Base-by-base conservation (phyloP, 176 grass and related monocot species). In the Elaeis guineensis region DNA sequence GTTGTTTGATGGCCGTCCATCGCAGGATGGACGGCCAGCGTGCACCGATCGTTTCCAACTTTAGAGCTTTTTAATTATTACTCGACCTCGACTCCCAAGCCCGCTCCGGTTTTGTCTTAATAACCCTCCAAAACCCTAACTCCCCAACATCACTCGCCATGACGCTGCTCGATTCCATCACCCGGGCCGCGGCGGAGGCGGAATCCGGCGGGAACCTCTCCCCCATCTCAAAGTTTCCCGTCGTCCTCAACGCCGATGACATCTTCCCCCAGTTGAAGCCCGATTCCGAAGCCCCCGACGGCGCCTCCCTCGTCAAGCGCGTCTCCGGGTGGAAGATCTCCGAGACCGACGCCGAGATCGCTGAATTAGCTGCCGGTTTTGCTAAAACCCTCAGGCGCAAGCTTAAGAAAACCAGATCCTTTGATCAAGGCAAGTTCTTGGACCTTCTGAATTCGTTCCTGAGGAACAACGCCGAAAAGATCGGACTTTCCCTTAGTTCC, bases 111-210 rank as follows among this genome's bases (percentile, higher is more conserved):
- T 23, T 23, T 23, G 8, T 11, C 35, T 3, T 44, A 44, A 35
- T 11, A 35, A 44, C 35, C 35, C 11, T 44, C 35, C 35, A 44
- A 44, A 44, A 44, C 9, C 35, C 35, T 44, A 44, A 1, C 9
- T 44, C 28, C 28, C 64, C 50, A 29, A 49, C n/a, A 14, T 3
- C 25, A 21, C 17, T 6, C 1, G 5, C 71, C 26, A 96, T 96
- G 91, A 61, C 86, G 2, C 80, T 96, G 30, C 75, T 96, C 17
- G 86, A 75, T 58, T 64, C 71, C 61, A 82, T 96, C 67, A 71
- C 51, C 28, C 66, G 19, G 55, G 12, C 75, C 18, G 0, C 56
- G 16, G 0, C 57, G 0, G 21, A 29, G 3, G 55, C 79, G 16
- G 48, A 23, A 25, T 60, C 11, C 49, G n/a, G 58, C 25, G 0